Evolutionary conservation across 805 yeast species (phyloP), one percentile per base, ranked within the genome.

Genomic region (Huiozyma sinensis): DNA sequence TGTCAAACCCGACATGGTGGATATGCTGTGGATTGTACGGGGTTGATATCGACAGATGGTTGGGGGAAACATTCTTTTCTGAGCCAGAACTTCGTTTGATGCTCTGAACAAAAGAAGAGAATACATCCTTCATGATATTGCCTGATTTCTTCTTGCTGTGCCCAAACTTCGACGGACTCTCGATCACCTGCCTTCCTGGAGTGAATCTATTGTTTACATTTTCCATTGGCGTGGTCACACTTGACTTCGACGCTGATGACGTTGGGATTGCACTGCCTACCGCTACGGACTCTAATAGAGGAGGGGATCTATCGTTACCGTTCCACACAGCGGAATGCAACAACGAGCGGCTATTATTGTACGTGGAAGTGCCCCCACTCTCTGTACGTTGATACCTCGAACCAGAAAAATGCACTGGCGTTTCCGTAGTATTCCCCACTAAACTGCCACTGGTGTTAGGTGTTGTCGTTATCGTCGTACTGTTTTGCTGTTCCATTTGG

Each of bases 1-100:
- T 72, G 61, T 90, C 95, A 41, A 85, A 81, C 17, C 95, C 96
- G 7, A 92, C 97, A 57, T 92, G 97, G n/a, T 92, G 87, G 33
- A 87, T 82, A 58, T 89, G 95, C 56, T 85, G 80, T 13, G 92
- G 83, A 55, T 86, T 87, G 61, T 82, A 87, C 0, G 98, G 98
- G 0, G 86, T 80, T 12, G 95, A 84, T 40, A 90, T 92, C 50
- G 77, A 12, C 44, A 40, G 9, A 13, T 39, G 30, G 35, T 30
- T 39, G 6, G 41, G 31, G 28, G 28, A 11, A 17, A 12, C 12
- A 17, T 10, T 30, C 11, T 39, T n/a, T 7, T 8, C 12, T 7
- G 41, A 12, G 9, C 34, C 41, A 6, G 45, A 32, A 10, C 41
- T 34, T 28, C 37, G 33, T 24, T 39, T 43, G 10, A 43, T 43